Percentiles rank a stretch among this genome's conserved stretches.
Conservation (phyloP, 2,329 filamentous ascomycete genomes). For the Trichoderma sp. region DNA sequence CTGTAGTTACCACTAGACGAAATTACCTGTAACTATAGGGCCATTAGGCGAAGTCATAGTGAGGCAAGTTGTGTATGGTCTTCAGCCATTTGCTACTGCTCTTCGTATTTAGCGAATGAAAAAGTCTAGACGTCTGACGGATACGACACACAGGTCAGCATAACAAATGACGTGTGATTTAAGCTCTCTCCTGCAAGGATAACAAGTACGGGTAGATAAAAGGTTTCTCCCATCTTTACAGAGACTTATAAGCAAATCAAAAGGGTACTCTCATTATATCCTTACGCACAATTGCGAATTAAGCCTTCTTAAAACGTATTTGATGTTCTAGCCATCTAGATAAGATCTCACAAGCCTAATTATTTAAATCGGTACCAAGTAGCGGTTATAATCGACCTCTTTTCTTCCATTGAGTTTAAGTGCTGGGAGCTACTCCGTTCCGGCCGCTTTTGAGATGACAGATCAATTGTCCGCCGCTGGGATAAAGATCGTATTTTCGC, state of each 20-base stretch:
- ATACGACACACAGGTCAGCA: not conserved
- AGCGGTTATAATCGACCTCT: not conserved
- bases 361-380: not conserved
- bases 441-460: not conserved
- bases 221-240: too few relatives aligned
- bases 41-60: not conserved
- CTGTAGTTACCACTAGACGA: not conserved
- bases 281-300: too few relatives aligned
- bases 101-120: not conserved
- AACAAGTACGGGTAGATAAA: too few relatives aligned
- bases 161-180: not conserved
- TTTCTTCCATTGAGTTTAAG: not conserved
- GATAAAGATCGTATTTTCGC: not conserved
- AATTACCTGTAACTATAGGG: not conserved
- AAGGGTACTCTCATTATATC: too few relatives aligned
- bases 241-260: too few relatives aligned
- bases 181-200: not conserved
- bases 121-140: too few relatives aligned
- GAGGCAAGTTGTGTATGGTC: not conserved
- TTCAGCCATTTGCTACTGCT: not conserved
- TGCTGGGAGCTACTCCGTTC: not conserved
- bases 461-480: not conserved
- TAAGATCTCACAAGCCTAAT: not conserved
- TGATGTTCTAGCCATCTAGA: not conserved
- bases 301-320: too few relatives aligned